A percentile compares a stretch with the other conserved stretches of the same genome.
Conservation (phyloP, 2,329 filamentous ascomycete species). For the Colletotrichum liriopes region DNA sequence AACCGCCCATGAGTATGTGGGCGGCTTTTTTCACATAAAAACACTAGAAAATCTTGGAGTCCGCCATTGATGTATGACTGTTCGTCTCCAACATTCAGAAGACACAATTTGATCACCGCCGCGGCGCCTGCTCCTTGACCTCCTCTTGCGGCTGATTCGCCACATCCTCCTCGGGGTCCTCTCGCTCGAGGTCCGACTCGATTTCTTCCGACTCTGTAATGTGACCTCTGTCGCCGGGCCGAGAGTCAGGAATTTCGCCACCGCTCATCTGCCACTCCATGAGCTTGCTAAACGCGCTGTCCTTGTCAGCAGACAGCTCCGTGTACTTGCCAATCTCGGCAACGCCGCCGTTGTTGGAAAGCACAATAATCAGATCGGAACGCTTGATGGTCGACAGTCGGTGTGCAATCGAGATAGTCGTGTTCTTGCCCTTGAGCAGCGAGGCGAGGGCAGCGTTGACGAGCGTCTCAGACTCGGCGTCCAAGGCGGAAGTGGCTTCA, state of each 20-base stretch:
- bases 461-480: constrained; percentile 96
- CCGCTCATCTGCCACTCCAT: constrained; percentile 99
- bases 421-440: constrained; percentile 89
- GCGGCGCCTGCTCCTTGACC: constrained; percentile 35
- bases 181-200: constrained; percentile 63
- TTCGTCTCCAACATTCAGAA: background rate
- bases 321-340: constrained; percentile 91
- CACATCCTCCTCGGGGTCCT: constrained; percentile 46
- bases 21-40: constrained; percentile 24
- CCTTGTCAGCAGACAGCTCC: constrained; percentile 79
- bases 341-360: constrained; percentile 88
- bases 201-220: constrained; percentile 69
- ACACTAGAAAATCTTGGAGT: constrained; percentile 6
- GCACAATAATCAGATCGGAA: constrained; percentile 93
- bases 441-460: constrained; percentile 91
- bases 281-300: constrained; percentile 91
- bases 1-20: constrained; percentile 1
- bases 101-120: background rate
- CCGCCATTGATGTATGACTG: background rate
- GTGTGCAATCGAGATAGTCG: constrained; percentile 98
- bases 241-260: constrained; percentile 70
- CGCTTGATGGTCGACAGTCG: constrained; percentile 96
- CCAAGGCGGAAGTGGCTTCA: constrained; percentile 94
- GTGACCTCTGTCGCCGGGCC: constrained; percentile 52
- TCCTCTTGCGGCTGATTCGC: constrained; percentile 38